Evolutionary conservation across 345 rosid genomes (phyloP), one percentile per base, ranked within the genome.

Genomic region (Heritiera fomes): DNA sequence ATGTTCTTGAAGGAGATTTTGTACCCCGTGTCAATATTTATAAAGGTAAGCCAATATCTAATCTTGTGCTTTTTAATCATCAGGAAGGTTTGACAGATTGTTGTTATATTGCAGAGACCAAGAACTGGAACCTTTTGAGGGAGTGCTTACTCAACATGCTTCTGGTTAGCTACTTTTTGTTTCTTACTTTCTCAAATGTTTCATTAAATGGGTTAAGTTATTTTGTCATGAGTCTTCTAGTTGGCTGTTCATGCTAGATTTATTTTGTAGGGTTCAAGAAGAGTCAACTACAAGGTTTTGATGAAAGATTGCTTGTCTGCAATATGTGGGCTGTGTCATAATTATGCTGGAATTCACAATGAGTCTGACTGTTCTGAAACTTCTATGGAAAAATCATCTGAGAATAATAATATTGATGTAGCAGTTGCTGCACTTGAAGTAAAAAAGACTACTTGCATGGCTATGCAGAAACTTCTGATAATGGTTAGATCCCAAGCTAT

Each of bases 251-350:
- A 58, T 50, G 45, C 52, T 59, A 20, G 10, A 58, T 74, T 50
- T 77, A 13, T 77, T 83, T 75, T 85, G 66, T 86, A 93, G 99
- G 87, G 87, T 73, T 90, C 98, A 70, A 89, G 98, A 84, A 90
- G 77, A 87, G 82, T 90, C 81, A 93, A 78, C 83, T 90, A 87
- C 83, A 94, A 89, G 83, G 71, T 72, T 78, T 80, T 96, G 40
- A 83, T 90, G 85, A 90, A 90, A 85, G 92, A 90, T 83, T 91
- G 91, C 74, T 77, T 94, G 72, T 83, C 89, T 45, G 67, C 87
- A 62, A 68, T 90, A 59, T 90, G 92, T 86, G 82, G 82, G 66
- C 82, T 86, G 69, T 71, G 55, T 77, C 87, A 85, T 52, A 78
- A 78, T 60, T 81, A 47, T 82, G 78, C 77, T 55, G 79, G 81